A percentile compares a stretch with the other conserved stretches of the same genome.
These are phyloP conservation scores for Thyridium curvatum DNA, from an alignment of 2,329 filamentous ascomycete species.

Conservation along the genomic window DNA sequence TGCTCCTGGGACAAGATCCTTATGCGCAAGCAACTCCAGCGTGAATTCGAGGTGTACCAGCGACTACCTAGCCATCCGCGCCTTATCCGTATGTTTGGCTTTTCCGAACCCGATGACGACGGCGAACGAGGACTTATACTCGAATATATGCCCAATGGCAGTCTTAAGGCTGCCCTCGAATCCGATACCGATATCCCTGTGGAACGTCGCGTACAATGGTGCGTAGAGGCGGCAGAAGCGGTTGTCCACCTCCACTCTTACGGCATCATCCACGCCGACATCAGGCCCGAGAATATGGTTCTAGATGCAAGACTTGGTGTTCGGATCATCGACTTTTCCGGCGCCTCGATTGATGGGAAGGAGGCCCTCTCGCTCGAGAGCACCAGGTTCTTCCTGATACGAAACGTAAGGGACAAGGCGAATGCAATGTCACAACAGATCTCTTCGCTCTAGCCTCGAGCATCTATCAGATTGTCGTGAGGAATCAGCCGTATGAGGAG, in stretches of 20 bases:
- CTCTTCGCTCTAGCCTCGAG: constrained; percentile 7
- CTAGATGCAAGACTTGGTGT: constrained; percentile 1
- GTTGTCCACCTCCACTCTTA: constrained; percentile 2
- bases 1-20: too few species aligned
- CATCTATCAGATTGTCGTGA: constrained; percentile 3
- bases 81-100: constrained; percentile 3
- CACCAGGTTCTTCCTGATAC: not conserved
- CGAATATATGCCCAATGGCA: constrained; percentile 4
- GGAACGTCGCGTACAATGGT: constrained; percentile 4
- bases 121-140: constrained; percentile 4
- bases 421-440: constrained; percentile 2
- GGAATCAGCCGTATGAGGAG: not conserved
- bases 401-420: not conserved
- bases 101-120: constrained; percentile 3
- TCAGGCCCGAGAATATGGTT: constrained; percentile 6
- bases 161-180: not conserved
- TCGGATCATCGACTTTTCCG: constrained; percentile 3
- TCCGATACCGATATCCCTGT: not conserved
- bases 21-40: too few species aligned
- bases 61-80: constrained; percentile 5
- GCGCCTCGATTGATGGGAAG: not conserved
- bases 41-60: not conserved
- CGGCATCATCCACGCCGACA: constrained; percentile 6
- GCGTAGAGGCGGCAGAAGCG: constrained; percentile 4
- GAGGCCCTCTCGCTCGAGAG: constrained; percentile 1